These are phyloP conservation scores for Athelia psychrophila DNA, from an alignment of 1,284 basidiomycete genomes.

Conservation along the genomic window DNA sequence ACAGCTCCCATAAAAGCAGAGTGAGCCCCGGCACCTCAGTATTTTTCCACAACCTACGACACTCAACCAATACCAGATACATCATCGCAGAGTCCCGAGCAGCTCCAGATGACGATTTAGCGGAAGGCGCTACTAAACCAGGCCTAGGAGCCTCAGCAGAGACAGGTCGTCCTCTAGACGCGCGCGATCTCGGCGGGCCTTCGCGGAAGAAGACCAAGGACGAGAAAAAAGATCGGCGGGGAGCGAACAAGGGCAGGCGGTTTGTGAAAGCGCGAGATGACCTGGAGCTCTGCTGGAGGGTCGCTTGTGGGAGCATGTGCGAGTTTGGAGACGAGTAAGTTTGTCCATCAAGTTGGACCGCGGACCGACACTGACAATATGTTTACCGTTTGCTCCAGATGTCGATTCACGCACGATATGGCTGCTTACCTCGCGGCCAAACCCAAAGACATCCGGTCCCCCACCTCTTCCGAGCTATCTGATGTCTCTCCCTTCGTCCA, in stretches of 20 bases:
- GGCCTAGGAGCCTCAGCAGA: slow-evolving; percentile 13
- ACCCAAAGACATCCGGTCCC: slow-evolving; percentile 68
- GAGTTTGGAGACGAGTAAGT: slow-evolving; percentile 63
- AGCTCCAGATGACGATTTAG: slow-evolving; percentile 71
- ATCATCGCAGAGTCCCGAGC: slow-evolving; percentile 41
- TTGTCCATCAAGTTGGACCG: background rate
- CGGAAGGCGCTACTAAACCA: slow-evolving; percentile 59
- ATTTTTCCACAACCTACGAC: slow-evolving; percentile 1
- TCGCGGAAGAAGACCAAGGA: slow-evolving; percentile 47
- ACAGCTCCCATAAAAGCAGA: slow-evolving; percentile 76
- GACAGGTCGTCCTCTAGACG: slow-evolving; percentile 21
- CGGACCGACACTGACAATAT: too few relatives aligned
- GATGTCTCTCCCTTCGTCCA: slow-evolving; percentile 51
- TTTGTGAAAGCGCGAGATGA: slow-evolving; percentile 75
- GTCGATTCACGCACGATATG: slow-evolving; percentile 82
- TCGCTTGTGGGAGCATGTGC: slow-evolving; percentile 64
- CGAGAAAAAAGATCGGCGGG: slow-evolving; percentile 70
- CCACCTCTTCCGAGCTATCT: slow-evolving; percentile 37
- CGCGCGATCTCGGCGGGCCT: slow-evolving; percentile 25
- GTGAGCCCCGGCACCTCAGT: slow-evolving; percentile 38
- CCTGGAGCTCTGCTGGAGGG: slow-evolving; percentile 71
- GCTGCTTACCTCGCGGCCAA: slow-evolving; percentile 75
- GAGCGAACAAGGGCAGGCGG: slow-evolving; percentile 76
- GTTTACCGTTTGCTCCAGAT: slow-evolving; percentile 43
- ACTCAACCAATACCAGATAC: slow-evolving; percentile 47